These are phyloP conservation scores for Fusarium piperis DNA, from an alignment of 2,329 filamentous ascomycete genomes.

Conservation along the genomic window DNA sequence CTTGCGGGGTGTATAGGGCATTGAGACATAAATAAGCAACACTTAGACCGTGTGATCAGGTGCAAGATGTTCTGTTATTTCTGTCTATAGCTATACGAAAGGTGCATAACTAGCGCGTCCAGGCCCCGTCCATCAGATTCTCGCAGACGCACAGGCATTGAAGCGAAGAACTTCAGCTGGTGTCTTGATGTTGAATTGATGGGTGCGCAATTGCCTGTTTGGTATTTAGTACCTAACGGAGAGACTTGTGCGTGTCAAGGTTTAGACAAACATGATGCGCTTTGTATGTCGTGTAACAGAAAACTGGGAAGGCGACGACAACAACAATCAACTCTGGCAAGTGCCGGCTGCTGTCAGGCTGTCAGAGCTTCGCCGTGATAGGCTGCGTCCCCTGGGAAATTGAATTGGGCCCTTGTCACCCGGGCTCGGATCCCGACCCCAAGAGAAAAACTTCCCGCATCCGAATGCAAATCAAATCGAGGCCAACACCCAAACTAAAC, in stretches of 20 bases:
- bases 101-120: conserved; percentile 20
- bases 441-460: conserved; percentile 17
- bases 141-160: background rate
- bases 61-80: background rate
- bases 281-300: background rate
- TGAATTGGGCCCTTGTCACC: conserved; percentile 1
- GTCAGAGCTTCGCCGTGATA: conserved; percentile 21
- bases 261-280: background rate
- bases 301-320: background rate
- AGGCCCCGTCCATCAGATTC: background rate
- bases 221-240: background rate
- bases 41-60: fast-evolving
- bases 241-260: background rate
- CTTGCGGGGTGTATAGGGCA: background rate
- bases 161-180: background rate
- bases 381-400: conserved; percentile 31
- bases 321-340: background rate
- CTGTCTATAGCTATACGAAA: conserved; percentile 31
- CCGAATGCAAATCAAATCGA: background rate
- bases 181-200: background rate
- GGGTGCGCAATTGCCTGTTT: background rate
- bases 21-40: background rate
- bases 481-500: background rate
- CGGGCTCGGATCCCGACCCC: background rate
- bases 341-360: conserved; percentile 5